Evolutionary conservation across 495 filamentous ascomycete genomes (phyloP).

Genomic region (Margaritispora aquatica): DNA sequence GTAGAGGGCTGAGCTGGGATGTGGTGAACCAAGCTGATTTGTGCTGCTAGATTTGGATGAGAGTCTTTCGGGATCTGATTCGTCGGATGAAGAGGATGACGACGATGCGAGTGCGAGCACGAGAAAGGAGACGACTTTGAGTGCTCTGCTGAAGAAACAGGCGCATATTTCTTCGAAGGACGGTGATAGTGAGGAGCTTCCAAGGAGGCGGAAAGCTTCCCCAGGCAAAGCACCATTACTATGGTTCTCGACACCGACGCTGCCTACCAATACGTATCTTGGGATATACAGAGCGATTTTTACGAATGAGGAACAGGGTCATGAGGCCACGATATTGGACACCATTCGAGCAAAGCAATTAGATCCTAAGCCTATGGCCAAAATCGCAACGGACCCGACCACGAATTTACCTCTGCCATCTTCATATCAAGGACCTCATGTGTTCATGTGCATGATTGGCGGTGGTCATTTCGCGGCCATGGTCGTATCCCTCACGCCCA

Average conservation of each 20-base stretch:
- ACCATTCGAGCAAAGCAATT: conserved; percentile 70
- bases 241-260: conserved; percentile 72
- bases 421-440: conserved; percentile 60
- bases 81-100: conserved; percentile 45
- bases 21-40: conserved; percentile 2
- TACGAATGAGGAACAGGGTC: conserved; percentile 57
- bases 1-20: not conserved
- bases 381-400: conserved; percentile 23
- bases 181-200: conserved; percentile 40
- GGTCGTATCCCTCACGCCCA: conserved; percentile 83
- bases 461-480: conserved; percentile 97
- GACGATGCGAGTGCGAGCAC: conserved; percentile 26
- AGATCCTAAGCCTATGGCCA: conserved; percentile 50
- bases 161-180: conserved; percentile 56
- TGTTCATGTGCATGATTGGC: conserved; percentile 97
- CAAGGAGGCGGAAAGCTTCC: conserved; percentile 37
- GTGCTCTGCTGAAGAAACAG: conserved; percentile 74
- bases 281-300: conserved; percentile 86
- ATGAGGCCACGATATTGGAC: conserved; percentile 56
- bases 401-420: conserved; percentile 43
- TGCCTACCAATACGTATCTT: conserved; percentile 73
- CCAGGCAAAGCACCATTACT: conserved; percentile 68
- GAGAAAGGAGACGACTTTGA: conserved; percentile 56
- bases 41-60: conserved; percentile 64
- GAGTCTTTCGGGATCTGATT: conserved; percentile 80